Evolutionary conservation across 768 basidiomycete genomes (phyloP), one percentile per base, ranked within the genome.

Genomic region (Cantharellus cinnabarinus): DNA sequence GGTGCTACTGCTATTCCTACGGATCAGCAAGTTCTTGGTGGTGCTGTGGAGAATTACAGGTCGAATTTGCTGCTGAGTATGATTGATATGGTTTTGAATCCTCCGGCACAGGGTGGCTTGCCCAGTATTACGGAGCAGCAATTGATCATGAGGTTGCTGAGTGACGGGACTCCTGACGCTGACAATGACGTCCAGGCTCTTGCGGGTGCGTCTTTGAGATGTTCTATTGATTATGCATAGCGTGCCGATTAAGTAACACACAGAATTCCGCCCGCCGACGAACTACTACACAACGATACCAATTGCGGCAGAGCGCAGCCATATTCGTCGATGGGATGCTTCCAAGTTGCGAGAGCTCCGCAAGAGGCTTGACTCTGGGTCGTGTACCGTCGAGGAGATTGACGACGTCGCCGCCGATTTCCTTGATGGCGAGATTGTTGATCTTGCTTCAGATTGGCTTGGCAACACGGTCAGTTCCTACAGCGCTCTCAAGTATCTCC

Each of bases 221-320:
- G n/a, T 57, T 20, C 41, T 10, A 55, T 56, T 52, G 14, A 29
- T 29, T 34, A 3, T 40, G 37, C 15, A 50, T 48, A 52, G n/a
- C 29, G 14, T 56, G 38, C 41, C 29, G 41, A 50, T 58, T 59
- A 51, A 48, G 58, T n/a, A 5, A 51, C 40, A 37, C n/a, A 5
- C 70, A 93, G 93, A 93, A 56, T 85, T 90, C 71, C 82, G 93
- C 15, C 85, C 87, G 52, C 89, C 90, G 4, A 88, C 83, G 3
- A 89, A 89, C 77, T 99, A 99, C 71, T 98, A 97, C 71, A 89
- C 91, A 29, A 84, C 87, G 40, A 95, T 99, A 60, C 95, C 95
- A 5, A 74, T 85, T 59, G 84, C 90, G 37, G 83, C 86, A 41
- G 90, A 93, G 69, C 76, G 89, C 63, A 77, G 81, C 34, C 80